Evolutionary conservation across 176 grass and related monocot genomes (phyloP).

Genomic region (Pontederia crassipes): DNA sequence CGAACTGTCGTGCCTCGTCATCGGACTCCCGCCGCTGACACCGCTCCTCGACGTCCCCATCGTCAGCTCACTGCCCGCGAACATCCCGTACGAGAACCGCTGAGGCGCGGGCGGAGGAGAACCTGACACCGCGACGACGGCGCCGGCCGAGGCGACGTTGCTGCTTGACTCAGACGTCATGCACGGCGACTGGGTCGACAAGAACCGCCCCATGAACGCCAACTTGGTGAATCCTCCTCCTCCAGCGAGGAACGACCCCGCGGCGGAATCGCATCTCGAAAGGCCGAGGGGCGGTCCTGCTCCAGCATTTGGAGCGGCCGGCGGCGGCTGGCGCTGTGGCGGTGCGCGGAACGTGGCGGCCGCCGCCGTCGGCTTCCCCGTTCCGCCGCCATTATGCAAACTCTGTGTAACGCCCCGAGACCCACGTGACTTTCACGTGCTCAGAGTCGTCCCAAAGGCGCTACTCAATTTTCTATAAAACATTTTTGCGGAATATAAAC

Average conservation of each 20-base stretch:
- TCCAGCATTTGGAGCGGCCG: not conserved
- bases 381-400: no score
- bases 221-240: not conserved
- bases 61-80: not conserved
- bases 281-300: constrained; percentile 10
- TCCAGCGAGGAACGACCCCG: constrained; percentile 22
- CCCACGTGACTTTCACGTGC: no score
- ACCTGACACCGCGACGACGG: not conserved
- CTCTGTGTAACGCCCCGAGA: no score
- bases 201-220: constrained; percentile 35
- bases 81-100: not conserved
- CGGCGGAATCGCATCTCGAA: constrained; percentile 23
- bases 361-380: no score
- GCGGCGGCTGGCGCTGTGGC: not conserved
- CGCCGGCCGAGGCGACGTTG: constrained; percentile 21
- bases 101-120: not conserved
- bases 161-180: constrained; percentile 6
- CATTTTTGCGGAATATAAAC: no score
- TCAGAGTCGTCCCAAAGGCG: no score
- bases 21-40: constrained; percentile 32
- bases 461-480: no score
- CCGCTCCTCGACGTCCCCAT: constrained; percentile 4
- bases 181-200: constrained; percentile 36
- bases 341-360: not conserved
- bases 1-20: constrained; percentile 65